Evolutionary conservation across 176 grass and related monocot genomes (phyloP), one percentile per base, ranked within the genome.

Genomic region (Cocos nucifera): DNA sequence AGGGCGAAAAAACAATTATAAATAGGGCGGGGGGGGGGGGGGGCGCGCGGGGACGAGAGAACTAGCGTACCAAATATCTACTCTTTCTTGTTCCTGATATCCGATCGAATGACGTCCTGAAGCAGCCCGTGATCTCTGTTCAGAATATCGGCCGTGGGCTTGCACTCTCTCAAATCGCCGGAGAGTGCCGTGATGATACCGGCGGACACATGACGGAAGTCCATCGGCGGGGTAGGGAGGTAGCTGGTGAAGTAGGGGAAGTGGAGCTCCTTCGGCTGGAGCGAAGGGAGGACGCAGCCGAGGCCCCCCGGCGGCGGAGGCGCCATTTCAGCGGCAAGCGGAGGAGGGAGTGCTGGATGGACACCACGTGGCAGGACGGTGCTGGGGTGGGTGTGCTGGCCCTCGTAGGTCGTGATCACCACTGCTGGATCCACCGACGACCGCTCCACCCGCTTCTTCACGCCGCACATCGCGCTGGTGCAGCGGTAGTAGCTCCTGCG

Each of bases 391-490:
- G 78, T 78, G n/a, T 94, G 89, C 23, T 81, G 80, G 48, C 89
- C 89, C 62, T 94, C 89, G 67, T 94, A 94, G 53, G 89, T 88
- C 56, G 89, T 94, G 78, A 94, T 88, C 44, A 94, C 89, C 89
- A 94, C 88, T 63, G 84, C 69, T 1, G 89, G 89, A 63, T 94
- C 89, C 54, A 88, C 89, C 21, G 81, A 84, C 44, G 85, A 73
- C 70, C 89, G 74, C 77, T 94, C 89, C 56, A 94, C 85, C 17
- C 89, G 73, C 71, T 94, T 94, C 78, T 94, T 94, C 78, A 94
- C 89, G 29, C 75, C 71, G 57, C 89, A 94, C 51, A 73, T 88
- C 63, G 88, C 84, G 73, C 88, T 84, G 15, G 89, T 88, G 69
- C 89, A 94, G 19, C 89, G 71, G 62, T 94, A 94, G 67, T 94